Conservation (phyloP, 1,284 basidiomycete species). For the Omphalotus olearius region DNA sequence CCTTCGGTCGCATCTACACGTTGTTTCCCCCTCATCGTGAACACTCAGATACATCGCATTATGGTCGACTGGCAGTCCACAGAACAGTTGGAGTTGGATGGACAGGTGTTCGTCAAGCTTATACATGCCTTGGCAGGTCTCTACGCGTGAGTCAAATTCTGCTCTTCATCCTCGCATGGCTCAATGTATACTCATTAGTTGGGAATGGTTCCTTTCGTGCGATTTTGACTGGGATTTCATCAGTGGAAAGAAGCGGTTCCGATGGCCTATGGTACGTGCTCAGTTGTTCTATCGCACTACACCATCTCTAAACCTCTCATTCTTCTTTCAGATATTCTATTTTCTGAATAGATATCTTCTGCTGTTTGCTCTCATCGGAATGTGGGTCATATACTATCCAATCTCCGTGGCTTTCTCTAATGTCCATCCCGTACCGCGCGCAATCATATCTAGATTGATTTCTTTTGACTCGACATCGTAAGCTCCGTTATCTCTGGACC, state of each 20-base stretch:
- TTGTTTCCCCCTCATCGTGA: too few relatives aligned
- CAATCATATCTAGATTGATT: constrained; percentile 36
- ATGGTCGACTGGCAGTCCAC: constrained; percentile 16
- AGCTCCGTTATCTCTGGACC: constrained; percentile 16
- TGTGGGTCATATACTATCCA: constrained; percentile 35
- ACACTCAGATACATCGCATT: too few relatives aligned
- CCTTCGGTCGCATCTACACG: too few relatives aligned
- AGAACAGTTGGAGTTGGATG: constrained; percentile 8
- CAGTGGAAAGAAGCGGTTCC: constrained; percentile 40
- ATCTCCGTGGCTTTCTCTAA: not conserved
- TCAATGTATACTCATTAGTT: constrained; percentile 31
- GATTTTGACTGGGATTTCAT: constrained; percentile 50
- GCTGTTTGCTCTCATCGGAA: constrained; percentile 62
- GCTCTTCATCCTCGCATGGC: constrained; percentile 3
- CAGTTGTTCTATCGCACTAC: constrained; percentile 1
- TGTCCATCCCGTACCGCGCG: constrained; percentile 4
- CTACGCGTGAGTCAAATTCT: constrained; percentile 45
- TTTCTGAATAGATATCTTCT: constrained; percentile 67
- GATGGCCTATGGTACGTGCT: constrained; percentile 37
- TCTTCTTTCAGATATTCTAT: constrained; percentile 54
- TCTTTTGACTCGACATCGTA: constrained; percentile 52
- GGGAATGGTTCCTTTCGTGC: constrained; percentile 56
- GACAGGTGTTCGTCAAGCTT: constrained; percentile 52
- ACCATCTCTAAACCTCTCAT: not conserved
- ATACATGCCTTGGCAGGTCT: constrained; percentile 65